A percentile compares a stretch with the other conserved stretches of the same genome.
phyloP scores from a whole-genome alignment of 371 early-diverging fungal genomes.

The Mucor piriformis region DNA sequence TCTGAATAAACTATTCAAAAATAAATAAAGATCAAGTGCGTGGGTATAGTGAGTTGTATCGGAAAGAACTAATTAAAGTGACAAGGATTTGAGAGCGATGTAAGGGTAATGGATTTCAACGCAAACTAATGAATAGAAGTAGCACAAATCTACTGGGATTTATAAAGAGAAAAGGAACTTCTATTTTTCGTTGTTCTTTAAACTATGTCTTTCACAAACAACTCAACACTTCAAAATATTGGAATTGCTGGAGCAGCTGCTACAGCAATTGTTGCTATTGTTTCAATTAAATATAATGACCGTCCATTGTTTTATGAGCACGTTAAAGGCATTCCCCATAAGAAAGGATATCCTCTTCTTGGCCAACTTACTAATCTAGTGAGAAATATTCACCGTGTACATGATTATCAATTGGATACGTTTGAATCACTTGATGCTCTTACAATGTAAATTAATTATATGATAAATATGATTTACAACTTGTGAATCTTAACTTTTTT shows the following conservation, averaged over 20 bases:
- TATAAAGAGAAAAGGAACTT: neutral
- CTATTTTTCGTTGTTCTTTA: neutral
- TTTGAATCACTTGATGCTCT: conserved; percentile 22
- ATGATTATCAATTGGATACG: conserved; percentile 19
- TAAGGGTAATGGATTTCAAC: no score
- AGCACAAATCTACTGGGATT: neutral
- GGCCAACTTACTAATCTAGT: conserved; percentile 30
- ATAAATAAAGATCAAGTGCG: no score
- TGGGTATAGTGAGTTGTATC: no score
- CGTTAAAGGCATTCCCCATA: conserved; percentile 27
- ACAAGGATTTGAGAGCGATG: no score
- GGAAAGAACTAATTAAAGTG: no score
- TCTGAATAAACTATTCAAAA: no score
- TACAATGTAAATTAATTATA: conserved; percentile 35
- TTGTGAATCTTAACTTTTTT: neutral
- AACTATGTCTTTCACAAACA: conserved; percentile 13
- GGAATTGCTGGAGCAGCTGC: conserved; percentile 15
- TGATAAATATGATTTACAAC: neutral
- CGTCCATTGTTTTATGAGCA: conserved; percentile 42
- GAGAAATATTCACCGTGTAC: conserved; percentile 20
- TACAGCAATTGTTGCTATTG: conserved; percentile 13
- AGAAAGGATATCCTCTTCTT: conserved; percentile 34
- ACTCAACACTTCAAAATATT: conserved; percentile 6
- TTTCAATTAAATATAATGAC: conserved; percentile 40
- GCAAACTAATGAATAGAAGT: no score